Evolutionary conservation across 805 yeast species (phyloP), one percentile per base, ranked within the genome.

Genomic region (Jamesozyma spencerorum): DNA sequence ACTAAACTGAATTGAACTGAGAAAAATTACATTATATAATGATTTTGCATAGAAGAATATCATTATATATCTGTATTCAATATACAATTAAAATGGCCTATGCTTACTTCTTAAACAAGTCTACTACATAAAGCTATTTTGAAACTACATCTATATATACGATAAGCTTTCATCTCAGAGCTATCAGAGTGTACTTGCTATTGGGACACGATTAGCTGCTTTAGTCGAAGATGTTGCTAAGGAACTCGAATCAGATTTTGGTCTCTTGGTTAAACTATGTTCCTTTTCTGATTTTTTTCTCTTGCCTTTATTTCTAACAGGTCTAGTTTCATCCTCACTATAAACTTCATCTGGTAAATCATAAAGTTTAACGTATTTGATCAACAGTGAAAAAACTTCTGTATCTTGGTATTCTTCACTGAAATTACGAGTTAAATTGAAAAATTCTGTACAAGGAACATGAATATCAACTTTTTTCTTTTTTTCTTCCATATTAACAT

Each of bases 391-490:
- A 53, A 53, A 68, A 13, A 54, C 65, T 45, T 78, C 70, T 8
- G 70, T 61, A 34, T 76, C 74, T 39, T 76, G 81, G 48, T 81
- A 74, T 53, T 75, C 92, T 30, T 70, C 69, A 17, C 70, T 69
- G 77, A 90, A 85, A 27, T 76, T 71, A 47, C 85, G 79, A 62
- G 97, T 85, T 6, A 85, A 63, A 33, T 73, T 79, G 64, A 75
- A 86, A 59, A 90, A 92, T 45, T 92, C 97, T 17, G 85, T 73
- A 57, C 97, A 88, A 15, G 95, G 95, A 47, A 79, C 74, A 53
- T 83, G 94, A 42, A 90, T 81, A 58, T 87, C 95, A 50, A 88
- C 71, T 51, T 79, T 75, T 65, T 76, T 74, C 37, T 69, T 74
- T 28, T 72, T 72, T 18, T 74, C 77, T 38, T 72, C 72, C 27